Percentiles rank a stretch among this genome's conserved stretches.
Conservation (phyloP, 2,329 filamentous ascomycete genomes). For the Neopestalotiopsis sp. region DNA sequence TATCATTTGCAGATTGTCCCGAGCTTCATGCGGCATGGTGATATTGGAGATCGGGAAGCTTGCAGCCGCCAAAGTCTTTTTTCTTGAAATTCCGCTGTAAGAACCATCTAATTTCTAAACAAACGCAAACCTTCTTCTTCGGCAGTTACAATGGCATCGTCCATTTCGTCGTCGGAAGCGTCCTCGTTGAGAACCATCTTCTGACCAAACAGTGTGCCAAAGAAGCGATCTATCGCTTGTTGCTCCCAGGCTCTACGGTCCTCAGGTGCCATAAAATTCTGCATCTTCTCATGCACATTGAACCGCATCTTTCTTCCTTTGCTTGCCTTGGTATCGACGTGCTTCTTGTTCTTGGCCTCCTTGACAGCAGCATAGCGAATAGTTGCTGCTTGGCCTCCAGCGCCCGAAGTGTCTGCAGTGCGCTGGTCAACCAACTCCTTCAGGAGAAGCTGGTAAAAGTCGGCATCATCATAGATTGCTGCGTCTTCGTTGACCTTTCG, state of each 20-base stretch:
- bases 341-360: slow-evolving; percentile 80
- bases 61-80: background rate
- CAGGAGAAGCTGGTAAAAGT: slow-evolving; percentile 92
- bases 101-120: slow-evolving; percentile 42
- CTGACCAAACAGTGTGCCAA: slow-evolving; percentile 76
- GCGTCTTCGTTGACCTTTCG: slow-evolving; percentile 62
- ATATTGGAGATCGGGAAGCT: background rate
- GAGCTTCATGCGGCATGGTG: background rate
- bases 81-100: background rate
- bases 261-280: slow-evolving; percentile 97
- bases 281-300: slow-evolving; percentile 94
- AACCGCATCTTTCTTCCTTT: slow-evolving; percentile 95
- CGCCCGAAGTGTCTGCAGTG: slow-evolving; percentile 66
- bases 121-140: slow-evolving; percentile 60
- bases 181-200: slow-evolving; percentile 70
- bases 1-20: background rate
- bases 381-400: slow-evolving; percentile 53
- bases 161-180: slow-evolving; percentile 53
- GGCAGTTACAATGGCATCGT: slow-evolving; percentile 47
- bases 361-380: slow-evolving; percentile 72
- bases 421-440: slow-evolving; percentile 94
- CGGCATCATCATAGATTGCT: slow-evolving; percentile 86
- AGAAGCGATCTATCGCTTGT: slow-evolving; percentile 78
- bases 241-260: slow-evolving; percentile 82
- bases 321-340: slow-evolving; percentile 91